A percentile compares a stretch with the other conserved stretches of the same genome.
These are phyloP conservation scores for Lupinus albus DNA, from an alignment of 306 rosid genomes.

Conservation along the genomic window DNA sequence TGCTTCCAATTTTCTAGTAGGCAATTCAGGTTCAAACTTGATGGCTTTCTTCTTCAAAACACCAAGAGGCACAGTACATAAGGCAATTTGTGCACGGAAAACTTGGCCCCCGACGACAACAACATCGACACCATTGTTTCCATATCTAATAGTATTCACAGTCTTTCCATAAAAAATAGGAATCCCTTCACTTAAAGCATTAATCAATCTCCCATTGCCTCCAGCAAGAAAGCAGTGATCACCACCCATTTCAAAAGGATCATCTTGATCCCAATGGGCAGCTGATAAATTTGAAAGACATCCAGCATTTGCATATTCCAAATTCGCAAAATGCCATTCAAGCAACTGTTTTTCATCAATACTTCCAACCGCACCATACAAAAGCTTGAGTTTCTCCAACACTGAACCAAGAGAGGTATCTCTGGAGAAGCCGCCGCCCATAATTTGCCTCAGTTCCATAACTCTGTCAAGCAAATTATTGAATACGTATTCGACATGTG, in stretches of 20 bases:
- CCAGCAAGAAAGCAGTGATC: conserved; percentile 98
- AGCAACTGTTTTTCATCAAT: conserved; percentile 76
- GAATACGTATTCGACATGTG: conserved; percentile 66
- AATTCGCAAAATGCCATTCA: conserved; percentile 95
- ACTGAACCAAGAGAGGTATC: conserved; percentile 86
- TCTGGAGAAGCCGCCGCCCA: conserved; percentile 84
- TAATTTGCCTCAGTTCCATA: conserved; percentile 80
- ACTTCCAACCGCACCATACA: conserved; percentile 71
- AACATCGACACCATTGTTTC: conserved; percentile 74
- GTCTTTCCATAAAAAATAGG: conserved; percentile 78
- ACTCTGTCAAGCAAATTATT: conserved; percentile 89
- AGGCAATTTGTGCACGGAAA: conserved; percentile 70
- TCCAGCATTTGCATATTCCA: conserved; percentile 97
- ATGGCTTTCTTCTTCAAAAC: conserved; percentile 72
- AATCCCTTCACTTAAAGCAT: conserved; percentile 75
- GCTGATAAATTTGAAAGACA: conserved; percentile 93
- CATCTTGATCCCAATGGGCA: conserved; percentile 94
- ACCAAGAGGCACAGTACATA: conserved; percentile 96
- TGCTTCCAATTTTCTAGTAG: conserved; percentile 75
- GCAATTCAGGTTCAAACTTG: conserved; percentile 78
- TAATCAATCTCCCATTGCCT: conserved; percentile 83
- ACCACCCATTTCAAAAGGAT: conserved; percentile 97
- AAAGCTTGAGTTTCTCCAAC: conserved; percentile 68
- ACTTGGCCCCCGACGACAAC: conserved; percentile 72
- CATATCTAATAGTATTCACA: conserved; percentile 65